Conservation (phyloP, 345 rosid species). For the Rhodamnia argentea region DNA sequence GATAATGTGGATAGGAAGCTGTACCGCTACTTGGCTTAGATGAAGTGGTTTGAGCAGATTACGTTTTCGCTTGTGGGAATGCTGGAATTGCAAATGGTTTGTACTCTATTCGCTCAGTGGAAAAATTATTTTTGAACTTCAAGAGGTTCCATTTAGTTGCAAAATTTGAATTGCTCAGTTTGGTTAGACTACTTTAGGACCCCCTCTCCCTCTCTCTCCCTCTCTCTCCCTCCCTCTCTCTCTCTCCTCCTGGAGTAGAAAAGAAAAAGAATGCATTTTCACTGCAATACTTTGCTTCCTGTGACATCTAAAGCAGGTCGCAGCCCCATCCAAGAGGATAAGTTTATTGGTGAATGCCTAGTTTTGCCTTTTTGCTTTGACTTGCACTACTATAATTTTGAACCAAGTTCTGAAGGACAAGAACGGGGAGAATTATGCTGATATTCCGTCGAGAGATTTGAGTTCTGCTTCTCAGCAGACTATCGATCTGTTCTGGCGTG, state of each 20-base stretch:
- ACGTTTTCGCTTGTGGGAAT: slow-evolving; percentile 5
- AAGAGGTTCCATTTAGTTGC: neutral
- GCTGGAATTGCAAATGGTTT: slow-evolving; percentile 11
- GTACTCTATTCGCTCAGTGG: slow-evolving; percentile 15
- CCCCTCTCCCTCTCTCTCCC: neutral
- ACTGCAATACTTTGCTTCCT: neutral
- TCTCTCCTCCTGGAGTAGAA: neutral
- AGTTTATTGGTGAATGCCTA: neutral
- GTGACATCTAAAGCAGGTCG: neutral
- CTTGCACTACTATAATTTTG: neutral
- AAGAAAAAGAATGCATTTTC: neutral
- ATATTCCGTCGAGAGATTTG: neutral
- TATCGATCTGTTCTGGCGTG: neutral
- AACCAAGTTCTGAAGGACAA: neutral
- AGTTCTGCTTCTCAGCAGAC: neutral
- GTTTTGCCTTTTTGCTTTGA: neutral
- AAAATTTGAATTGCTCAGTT: neutral
- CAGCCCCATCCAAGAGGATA: neutral
- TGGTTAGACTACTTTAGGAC: neutral
- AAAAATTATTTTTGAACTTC: slow-evolving; percentile 6
- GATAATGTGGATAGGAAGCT: slow-evolving; percentile 75
- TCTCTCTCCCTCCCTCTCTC: too few species aligned
- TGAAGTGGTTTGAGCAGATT: neutral
- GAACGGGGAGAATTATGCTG: neutral
- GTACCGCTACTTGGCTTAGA: slow-evolving; percentile 86